phyloP scores from a whole-genome alignment of 495 filamentous ascomycete genomes.

The Rhypophila decipiens region DNA sequence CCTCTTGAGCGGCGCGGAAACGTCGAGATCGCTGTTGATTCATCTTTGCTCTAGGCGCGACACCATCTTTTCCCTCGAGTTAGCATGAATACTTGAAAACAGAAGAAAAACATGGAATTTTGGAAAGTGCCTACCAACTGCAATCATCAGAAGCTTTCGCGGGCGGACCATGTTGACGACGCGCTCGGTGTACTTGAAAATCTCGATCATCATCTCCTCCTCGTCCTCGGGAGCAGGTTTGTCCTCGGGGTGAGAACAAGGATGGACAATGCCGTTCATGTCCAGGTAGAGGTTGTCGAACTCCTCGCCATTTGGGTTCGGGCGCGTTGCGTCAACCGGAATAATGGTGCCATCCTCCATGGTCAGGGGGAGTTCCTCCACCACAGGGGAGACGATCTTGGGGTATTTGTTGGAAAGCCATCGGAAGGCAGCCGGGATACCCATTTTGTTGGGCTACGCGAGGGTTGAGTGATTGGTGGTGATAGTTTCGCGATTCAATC shows the following conservation, averaged over 20 bases:
- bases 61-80: slow-evolving; percentile 65
- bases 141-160: slow-evolving; percentile 92
- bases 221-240: slow-evolving; percentile 84
- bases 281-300: slow-evolving; percentile 97
- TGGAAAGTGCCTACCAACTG: slow-evolving; percentile 75
- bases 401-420: slow-evolving; percentile 95
- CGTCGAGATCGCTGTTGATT: slow-evolving; percentile 91
- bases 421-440: slow-evolving; percentile 88
- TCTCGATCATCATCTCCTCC: slow-evolving; percentile 98
- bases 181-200: slow-evolving; percentile 95
- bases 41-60: slow-evolving; percentile 93
- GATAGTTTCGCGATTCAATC: neutral
- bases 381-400: slow-evolving; percentile 87
- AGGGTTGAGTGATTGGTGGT: neutral
- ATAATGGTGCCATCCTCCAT: slow-evolving; percentile 71
- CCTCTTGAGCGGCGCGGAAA: slow-evolving; percentile 90
- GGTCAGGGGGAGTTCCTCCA: slow-evolving; percentile 73
- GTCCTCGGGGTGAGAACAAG: slow-evolving; percentile 96
- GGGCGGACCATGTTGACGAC: slow-evolving; percentile 98
- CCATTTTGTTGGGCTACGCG: slow-evolving; percentile 55
- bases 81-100: slow-evolving; percentile 19
- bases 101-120: neutral
- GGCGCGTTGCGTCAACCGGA: slow-evolving; percentile 73
- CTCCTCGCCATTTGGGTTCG: slow-evolving; percentile 97
- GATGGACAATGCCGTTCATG: slow-evolving; percentile 99